Percentiles rank a stretch among this genome's conserved stretches.
Evolutionary conservation across 805 yeast genomes (phyloP).

Genomic region (Candida piceae): DNA sequence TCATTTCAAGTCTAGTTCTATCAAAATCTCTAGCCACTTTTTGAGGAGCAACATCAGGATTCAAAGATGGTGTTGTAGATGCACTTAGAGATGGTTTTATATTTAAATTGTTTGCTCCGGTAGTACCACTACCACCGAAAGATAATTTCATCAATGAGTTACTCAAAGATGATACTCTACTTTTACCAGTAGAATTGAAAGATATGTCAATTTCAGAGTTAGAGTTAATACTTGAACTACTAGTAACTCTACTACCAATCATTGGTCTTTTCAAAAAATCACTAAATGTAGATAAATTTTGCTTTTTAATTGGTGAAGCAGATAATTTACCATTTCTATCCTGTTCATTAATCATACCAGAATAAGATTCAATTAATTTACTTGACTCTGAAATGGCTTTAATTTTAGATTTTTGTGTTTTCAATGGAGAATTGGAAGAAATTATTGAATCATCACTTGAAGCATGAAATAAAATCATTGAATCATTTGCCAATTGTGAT

Average conservation of each 20-base stretch:
- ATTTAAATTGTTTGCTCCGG: no score
- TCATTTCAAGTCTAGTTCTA: slow-evolving; percentile 43
- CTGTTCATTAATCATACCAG: slow-evolving; percentile 18
- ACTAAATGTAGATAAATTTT: slow-evolving; percentile 2
- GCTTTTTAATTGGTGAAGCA: slow-evolving; percentile 7
- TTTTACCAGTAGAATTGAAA: background rate
- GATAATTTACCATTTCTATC: slow-evolving; percentile 14
- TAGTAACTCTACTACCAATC: background rate
- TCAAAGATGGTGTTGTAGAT: no score
- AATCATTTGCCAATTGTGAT: slow-evolving; percentile 12
- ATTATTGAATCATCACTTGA: background rate
- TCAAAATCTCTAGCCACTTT: slow-evolving; percentile 34
- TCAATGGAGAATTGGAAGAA: background rate
- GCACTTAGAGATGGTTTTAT: no score
- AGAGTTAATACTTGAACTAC: no score
- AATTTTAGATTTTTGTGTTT: background rate
- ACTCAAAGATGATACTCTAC: background rate
- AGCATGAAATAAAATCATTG: slow-evolving; percentile 15
- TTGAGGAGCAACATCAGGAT: no score
- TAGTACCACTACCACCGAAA: background rate
- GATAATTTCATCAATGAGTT: background rate
- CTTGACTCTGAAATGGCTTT: background rate
- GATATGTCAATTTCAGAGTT: no score
- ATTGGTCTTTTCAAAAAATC: slow-evolving; percentile 10
- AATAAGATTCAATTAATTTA: slow-evolving; percentile 16